Conservation (phyloP, 352 stramenopile genomes). For the Pythium brassicae region DNA sequence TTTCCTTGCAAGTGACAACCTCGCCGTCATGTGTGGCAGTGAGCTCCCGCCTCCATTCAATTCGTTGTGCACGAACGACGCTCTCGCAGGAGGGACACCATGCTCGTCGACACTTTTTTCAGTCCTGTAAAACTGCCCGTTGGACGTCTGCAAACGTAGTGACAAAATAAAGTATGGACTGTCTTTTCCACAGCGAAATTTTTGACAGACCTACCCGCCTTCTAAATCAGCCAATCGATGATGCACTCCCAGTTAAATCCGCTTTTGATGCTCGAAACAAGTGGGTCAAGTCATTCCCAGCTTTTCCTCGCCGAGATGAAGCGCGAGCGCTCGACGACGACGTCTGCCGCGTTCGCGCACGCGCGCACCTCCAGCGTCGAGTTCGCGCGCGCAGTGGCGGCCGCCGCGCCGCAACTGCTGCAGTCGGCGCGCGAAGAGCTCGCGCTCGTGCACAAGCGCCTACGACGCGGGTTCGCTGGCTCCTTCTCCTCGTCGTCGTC, state of each 20-base stretch:
- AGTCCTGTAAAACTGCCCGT: too few relatives aligned
- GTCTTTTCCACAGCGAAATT: background rate
- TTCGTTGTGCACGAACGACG: too few relatives aligned
- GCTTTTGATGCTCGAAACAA: background rate
- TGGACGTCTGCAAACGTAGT: too few relatives aligned
- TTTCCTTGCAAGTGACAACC: too few relatives aligned
- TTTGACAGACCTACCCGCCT: background rate
- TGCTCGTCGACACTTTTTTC: too few relatives aligned
- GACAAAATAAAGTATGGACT: background rate
- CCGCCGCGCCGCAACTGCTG: constrained; percentile 7
- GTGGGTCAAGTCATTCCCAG: background rate
- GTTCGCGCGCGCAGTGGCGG: constrained; percentile 8
- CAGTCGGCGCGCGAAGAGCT: constrained; percentile 22
- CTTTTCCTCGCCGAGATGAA: constrained; percentile 23
- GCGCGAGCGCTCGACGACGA: constrained; percentile 29
- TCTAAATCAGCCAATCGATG: background rate
- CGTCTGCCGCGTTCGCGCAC: constrained; percentile 17
- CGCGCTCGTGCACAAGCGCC: constrained; percentile 36
- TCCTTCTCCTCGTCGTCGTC: background rate
- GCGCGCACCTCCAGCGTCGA: constrained; percentile 15
- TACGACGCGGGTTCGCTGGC: constrained; percentile 18
- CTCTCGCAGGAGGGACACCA: too few relatives aligned
- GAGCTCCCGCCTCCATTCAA: too few relatives aligned
- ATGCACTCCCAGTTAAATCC: background rate
- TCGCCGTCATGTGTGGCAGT: too few relatives aligned